Evolutionary conservation across 2,329 filamentous ascomycete genomes (phyloP).

Genomic region (Diaporthe aspalathi): DNA sequence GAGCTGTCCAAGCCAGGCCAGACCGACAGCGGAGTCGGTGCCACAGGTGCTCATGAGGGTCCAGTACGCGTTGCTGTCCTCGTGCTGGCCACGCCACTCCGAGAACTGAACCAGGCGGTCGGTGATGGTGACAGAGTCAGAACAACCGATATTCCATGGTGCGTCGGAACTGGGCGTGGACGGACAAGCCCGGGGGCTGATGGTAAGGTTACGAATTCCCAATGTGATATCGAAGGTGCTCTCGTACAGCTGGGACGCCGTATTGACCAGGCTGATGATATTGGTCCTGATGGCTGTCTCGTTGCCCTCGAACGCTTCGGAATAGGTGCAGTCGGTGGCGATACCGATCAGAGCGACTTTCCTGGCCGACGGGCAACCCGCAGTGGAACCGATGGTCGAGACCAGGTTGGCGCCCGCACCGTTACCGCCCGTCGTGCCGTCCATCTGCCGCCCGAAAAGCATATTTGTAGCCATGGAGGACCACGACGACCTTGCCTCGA

Average conservation of each 20-base stretch:
- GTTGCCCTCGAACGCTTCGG: constrained; percentile 69
- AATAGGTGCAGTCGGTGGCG: constrained; percentile 93
- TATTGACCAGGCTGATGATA: constrained; percentile 85
- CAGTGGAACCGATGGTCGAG: constrained; percentile 80
- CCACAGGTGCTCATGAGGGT: constrained; percentile 85
- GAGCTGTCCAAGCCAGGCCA: constrained; percentile 92
- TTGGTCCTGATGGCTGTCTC: constrained; percentile 75
- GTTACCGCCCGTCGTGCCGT: constrained; percentile 76
- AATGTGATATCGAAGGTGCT: constrained; percentile 94
- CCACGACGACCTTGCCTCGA: constrained; percentile 54
- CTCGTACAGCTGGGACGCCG: constrained; percentile 89
- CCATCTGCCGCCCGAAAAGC: constrained; percentile 82
- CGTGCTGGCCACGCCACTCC: constrained; percentile 81
- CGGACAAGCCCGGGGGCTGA: constrained; percentile 81
- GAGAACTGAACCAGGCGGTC: constrained; percentile 90
- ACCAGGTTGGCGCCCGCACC: constrained; percentile 83
- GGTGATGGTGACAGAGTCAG: constrained; percentile 71
- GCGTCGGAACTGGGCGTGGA: constrained; percentile 72
- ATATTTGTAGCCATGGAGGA: constrained; percentile 68
- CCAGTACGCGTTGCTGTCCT: constrained; percentile 92
- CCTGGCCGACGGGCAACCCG: constrained; percentile 89
- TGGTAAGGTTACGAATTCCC: constrained; percentile 85
- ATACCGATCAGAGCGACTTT: constrained; percentile 93
- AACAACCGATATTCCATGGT: constrained; percentile 87
- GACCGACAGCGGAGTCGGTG: constrained; percentile 85